Evolutionary conservation across 2,329 filamentous ascomycete species (phyloP).

Genomic region (Cryphonectria parasitica): DNA sequence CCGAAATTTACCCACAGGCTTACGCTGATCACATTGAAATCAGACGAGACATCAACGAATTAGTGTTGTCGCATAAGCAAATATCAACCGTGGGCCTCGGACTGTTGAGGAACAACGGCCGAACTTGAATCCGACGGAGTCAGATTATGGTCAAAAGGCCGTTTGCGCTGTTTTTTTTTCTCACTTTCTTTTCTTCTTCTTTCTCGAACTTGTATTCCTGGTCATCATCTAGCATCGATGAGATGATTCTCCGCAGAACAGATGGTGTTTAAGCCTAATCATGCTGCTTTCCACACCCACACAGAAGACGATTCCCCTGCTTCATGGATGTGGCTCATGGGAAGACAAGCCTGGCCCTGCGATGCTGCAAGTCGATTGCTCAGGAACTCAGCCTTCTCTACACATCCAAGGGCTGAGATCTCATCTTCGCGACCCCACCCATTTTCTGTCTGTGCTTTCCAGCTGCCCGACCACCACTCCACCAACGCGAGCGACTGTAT

Average conservation of each 20-base stretch:
- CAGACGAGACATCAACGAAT: background rate
- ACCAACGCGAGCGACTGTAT: background rate
- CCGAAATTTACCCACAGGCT: background rate
- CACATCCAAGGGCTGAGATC: background rate
- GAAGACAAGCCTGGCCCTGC: background rate
- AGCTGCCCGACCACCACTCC: background rate
- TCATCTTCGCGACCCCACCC: background rate
- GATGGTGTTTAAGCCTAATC: background rate
- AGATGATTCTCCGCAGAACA: background rate
- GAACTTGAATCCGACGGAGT: background rate
- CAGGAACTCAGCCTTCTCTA: background rate
- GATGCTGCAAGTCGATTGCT: background rate
- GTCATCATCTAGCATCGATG: background rate
- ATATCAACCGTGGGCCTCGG: background rate
- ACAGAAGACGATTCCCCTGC: background rate
- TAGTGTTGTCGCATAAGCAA: background rate
- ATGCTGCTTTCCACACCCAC: background rate
- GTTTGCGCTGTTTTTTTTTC: too few relatives aligned
- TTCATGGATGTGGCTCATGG: background rate
- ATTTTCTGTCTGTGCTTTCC: background rate
- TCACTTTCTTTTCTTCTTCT: too few relatives aligned
- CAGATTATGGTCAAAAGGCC: background rate
- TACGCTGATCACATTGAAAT: background rate
- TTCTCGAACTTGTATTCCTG: background rate
- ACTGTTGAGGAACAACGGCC: background rate